Conservation (phyloP, 2,329 filamentous ascomycete genomes). For the Pseudocercospora fijiensis region DNA sequence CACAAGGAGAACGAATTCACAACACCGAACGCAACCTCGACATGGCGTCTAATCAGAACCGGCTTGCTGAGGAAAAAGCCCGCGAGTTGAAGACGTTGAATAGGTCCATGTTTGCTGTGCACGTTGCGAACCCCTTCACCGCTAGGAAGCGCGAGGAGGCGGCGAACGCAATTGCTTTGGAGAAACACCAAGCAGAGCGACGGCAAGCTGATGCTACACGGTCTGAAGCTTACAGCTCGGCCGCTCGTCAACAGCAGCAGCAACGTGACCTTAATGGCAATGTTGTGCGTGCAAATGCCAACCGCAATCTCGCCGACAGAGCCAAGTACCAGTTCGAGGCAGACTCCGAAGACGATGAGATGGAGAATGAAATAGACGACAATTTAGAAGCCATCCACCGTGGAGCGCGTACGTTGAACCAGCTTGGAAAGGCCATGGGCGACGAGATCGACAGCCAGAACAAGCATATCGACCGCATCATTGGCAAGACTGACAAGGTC, state of each 20-base stretch:
- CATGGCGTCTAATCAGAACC: slow-evolving; percentile 68
- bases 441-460: slow-evolving; percentile 76
- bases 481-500: slow-evolving; percentile 68
- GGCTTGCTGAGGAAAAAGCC: slow-evolving; percentile 74
- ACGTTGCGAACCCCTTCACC: slow-evolving; percentile 58
- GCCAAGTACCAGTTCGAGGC: slow-evolving; percentile 77
- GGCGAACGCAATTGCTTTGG: slow-evolving; percentile 67
- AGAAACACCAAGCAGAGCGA: slow-evolving; percentile 61
- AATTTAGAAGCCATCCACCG: slow-evolving; percentile 56
- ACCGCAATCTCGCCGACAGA: slow-evolving; percentile 56
- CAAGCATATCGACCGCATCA: slow-evolving; percentile 72
- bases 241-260: slow-evolving; percentile 63
- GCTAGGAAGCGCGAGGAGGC: slow-evolving; percentile 59
- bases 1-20: slow-evolving; percentile 76
- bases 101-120: slow-evolving; percentile 77
- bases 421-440: slow-evolving; percentile 70
- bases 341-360: slow-evolving; percentile 67
- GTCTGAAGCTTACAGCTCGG: slow-evolving; percentile 52
- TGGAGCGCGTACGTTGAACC: slow-evolving; percentile 68
- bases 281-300: slow-evolving; percentile 55
- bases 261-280: slow-evolving; percentile 52
- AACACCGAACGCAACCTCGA: slow-evolving; percentile 83
- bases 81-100: slow-evolving; percentile 83
- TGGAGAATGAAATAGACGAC: slow-evolving; percentile 50
- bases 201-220: slow-evolving; percentile 57